Evolutionary conservation across 805 yeast genomes (phyloP).

Genomic region (Saitoella complicata): DNA sequence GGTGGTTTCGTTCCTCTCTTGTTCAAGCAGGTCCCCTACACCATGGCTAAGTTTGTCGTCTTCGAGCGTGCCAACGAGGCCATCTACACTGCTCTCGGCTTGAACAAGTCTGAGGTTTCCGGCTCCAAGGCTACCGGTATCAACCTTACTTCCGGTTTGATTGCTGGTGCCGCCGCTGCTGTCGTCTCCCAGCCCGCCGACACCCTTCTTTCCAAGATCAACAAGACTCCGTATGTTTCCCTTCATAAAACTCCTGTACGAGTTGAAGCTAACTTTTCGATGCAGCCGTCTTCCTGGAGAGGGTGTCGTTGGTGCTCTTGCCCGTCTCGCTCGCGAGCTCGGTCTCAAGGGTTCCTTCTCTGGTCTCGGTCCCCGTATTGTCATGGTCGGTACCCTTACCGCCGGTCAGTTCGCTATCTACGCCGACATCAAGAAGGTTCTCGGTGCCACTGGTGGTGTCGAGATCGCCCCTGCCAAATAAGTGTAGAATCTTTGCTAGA

Average conservation of each 20-base stretch:
- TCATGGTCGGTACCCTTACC: constrained; percentile 85
- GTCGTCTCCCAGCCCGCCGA: constrained; percentile 82
- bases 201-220: constrained; percentile 76
- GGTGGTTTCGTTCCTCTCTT: constrained; percentile 94
- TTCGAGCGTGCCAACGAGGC: constrained; percentile 66
- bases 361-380: constrained; percentile 71
- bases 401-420: constrained; percentile 82
- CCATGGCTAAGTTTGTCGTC: constrained; percentile 75
- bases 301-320: constrained; percentile 38
- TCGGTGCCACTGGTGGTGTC: background rate
- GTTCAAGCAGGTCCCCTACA: constrained; percentile 87
- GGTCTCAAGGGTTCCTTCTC: constrained; percentile 75
- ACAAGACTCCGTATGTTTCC: constrained; percentile 20
- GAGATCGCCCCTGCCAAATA: background rate
- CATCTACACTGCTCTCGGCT: constrained; percentile 49
- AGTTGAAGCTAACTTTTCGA: no score
- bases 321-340: constrained; percentile 48
- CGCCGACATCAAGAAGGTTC: constrained; percentile 19
- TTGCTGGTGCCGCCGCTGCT: constrained; percentile 83
- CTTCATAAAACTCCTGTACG: no score
- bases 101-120: constrained; percentile 44
- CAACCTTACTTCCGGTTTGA: constrained; percentile 68
- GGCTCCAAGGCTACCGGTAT: constrained; percentile 64
- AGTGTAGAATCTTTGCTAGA: no score
- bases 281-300: constrained; percentile 38